Conservation (phyloP, 2,329 filamentous ascomycete species). For the Ascochyta viciae-villosae region DNA sequence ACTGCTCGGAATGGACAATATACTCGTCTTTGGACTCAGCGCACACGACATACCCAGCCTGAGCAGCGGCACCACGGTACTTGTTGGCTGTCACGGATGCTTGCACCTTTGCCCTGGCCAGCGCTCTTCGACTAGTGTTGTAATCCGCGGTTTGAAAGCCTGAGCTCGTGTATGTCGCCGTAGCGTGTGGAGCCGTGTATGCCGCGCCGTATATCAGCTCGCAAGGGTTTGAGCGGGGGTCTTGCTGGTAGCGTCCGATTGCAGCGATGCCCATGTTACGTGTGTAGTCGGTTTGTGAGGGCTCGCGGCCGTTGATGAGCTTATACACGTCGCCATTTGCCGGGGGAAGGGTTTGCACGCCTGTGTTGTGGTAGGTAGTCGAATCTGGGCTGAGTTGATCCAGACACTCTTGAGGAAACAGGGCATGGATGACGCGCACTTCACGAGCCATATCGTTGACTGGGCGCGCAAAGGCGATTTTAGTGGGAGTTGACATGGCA, state of each 20-base stretch:
- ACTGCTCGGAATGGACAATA: slow-evolving; percentile 27
- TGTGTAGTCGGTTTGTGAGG: slow-evolving; percentile 6
- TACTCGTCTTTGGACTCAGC: slow-evolving; percentile 16
- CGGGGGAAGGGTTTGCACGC: slow-evolving; percentile 24
- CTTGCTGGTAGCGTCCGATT: slow-evolving; percentile 16
- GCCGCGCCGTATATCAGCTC: slow-evolving; percentile 11
- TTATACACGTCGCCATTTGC: slow-evolving; percentile 12
- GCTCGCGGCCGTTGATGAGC: slow-evolving; percentile 21
- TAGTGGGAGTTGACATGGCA: not conserved
- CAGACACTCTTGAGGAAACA: not conserved
- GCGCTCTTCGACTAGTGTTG: not conserved
- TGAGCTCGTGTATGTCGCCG: slow-evolving; percentile 1
- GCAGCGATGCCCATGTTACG: slow-evolving; percentile 17
- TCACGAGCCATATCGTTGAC: not conserved
- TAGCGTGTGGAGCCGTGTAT: not conserved
- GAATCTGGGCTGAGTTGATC: not conserved
- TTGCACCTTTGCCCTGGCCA: slow-evolving; percentile 24
- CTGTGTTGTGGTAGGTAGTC: slow-evolving; percentile 20
- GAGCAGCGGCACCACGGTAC: slow-evolving; percentile 9
- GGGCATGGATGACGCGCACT: not conserved
- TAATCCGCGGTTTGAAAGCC: slow-evolving; percentile 25
- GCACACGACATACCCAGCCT: slow-evolving; percentile 17
- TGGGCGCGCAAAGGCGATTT: not conserved
- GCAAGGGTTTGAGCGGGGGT: slow-evolving; percentile 2
- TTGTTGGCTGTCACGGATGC: slow-evolving; percentile 18